Evolutionary conservation across 768 basidiomycete species (phyloP).

Genomic region (Tylopilus subfusipes): DNA sequence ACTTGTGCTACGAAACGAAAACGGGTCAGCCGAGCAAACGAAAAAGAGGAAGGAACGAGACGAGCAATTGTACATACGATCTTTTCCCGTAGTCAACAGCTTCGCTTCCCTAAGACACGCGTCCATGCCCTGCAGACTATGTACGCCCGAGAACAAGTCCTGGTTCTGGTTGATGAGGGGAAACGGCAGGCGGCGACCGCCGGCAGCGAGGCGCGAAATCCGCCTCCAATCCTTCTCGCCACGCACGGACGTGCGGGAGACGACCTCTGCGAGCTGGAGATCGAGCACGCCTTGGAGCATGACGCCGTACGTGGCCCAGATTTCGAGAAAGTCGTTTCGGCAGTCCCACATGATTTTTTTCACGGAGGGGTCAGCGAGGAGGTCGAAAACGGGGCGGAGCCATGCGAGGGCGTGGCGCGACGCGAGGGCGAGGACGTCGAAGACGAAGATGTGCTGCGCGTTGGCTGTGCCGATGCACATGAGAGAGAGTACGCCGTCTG

Average conservation of each 20-base stretch:
- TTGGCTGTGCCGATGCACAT: conserved; percentile 33
- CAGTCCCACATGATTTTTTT: conserved; percentile 44
- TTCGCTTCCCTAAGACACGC: conserved; percentile 28
- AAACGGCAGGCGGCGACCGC: conserved; percentile 24
- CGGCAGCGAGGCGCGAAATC: conserved; percentile 22
- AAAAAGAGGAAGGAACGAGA: not conserved
- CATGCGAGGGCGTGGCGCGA: conserved; percentile 12
- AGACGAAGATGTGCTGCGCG: conserved; percentile 34
- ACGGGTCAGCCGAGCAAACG: not conserved
- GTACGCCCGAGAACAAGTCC: conserved; percentile 30
- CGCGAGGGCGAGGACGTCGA: conserved; percentile 35
- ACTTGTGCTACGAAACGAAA: conserved; percentile 28
- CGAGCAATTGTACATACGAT: conserved; percentile 26
- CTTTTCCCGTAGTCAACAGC: conserved; percentile 29
- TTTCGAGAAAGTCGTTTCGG: conserved; percentile 39
- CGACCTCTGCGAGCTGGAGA: conserved; percentile 40
- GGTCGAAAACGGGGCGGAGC: conserved; percentile 24
- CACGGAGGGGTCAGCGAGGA: conserved; percentile 29
- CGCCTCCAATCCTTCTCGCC: conserved; percentile 29
- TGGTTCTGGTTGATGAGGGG: conserved; percentile 23
- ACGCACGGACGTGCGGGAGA: conserved; percentile 23
- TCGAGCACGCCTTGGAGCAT: conserved; percentile 35
- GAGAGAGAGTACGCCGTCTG: conserved; percentile 33
- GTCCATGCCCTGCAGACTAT: conserved; percentile 36
- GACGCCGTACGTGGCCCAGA: conserved; percentile 28